A percentile compares a stretch with the other conserved stretches of the same genome.
Evolutionary conservation across 495 filamentous ascomycete species (phyloP).

Genomic region (Penicillium mononematosum): DNA sequence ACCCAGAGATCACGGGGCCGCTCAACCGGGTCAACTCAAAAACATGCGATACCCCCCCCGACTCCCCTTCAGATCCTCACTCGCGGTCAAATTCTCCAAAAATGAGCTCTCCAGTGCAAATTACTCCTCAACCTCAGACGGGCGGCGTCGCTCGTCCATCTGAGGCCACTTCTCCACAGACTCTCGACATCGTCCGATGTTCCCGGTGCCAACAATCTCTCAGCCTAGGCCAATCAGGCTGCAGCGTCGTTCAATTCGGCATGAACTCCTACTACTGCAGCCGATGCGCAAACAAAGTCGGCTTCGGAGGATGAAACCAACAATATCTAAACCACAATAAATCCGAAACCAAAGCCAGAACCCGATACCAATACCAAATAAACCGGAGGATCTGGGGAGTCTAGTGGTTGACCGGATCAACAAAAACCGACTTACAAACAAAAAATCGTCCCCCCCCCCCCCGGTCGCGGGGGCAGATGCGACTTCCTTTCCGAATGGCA

Average conservation of each 20-base stretch:
- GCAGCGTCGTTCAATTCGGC: conserved; percentile 66
- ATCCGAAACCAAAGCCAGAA: not conserved
- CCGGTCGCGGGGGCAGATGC: not conserved
- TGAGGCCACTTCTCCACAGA: conserved; percentile 19
- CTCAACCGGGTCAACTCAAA: conserved; percentile 1
- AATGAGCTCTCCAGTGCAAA: conserved; percentile 45
- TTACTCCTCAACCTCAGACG: conserved; percentile 22
- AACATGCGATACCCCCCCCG: conserved; percentile 5
- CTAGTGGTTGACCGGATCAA: not conserved
- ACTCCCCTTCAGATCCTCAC: not conserved
- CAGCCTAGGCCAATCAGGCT: conserved; percentile 38
- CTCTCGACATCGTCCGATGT: conserved; percentile 47
- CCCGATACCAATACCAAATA: not conserved
- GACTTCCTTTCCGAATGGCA: not conserved
- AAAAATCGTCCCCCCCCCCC: not conserved
- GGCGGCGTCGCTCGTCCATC: conserved; percentile 10
- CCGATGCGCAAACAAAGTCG: conserved; percentile 69
- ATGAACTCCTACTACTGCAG: conserved; percentile 80
- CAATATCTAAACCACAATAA: not conserved
- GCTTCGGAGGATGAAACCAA: conserved; percentile 58
- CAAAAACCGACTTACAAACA: not conserved
- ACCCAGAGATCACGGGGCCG: conserved; percentile 3
- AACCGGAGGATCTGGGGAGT: not conserved
- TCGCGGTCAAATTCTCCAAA: conserved; percentile 7
- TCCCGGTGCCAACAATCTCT: conserved; percentile 52